Base-by-base conservation (phyloP, 495 filamentous ascomycete species). In the Neurospora pannonica region DNA sequence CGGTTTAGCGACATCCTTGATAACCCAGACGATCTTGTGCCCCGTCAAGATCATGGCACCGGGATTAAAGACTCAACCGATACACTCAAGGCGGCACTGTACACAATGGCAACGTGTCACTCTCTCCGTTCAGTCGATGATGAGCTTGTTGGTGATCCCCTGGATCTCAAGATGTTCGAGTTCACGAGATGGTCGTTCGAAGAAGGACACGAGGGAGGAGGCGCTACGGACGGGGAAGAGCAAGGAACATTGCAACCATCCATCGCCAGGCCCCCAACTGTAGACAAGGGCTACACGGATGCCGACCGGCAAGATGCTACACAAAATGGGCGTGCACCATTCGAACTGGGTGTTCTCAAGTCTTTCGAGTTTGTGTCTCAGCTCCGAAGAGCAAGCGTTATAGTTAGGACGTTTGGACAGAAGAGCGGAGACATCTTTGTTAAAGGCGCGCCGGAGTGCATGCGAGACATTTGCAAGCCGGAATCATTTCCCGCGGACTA, bases 111-210 rank as follows among this genome's bases (percentile, higher is more conserved):
- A 37, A 99, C 96, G 10, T 99, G 97, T 73, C 97, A 99, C 79
- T 97, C 95, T 4, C 85, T 99, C 19, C 89, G 94, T 38, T 87
- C 91, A 42, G 90, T 98, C 19, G 95, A 99, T 75, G 90, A 88
- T 60, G 94, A 98, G 77, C 85, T 97, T 19, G 84, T 99, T 28
- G 97, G 97, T 7, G 97, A 99, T 82, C 97, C 97, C 38, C 86
- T 99, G 17, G 97, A 99, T 81, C 84, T 98, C 67, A 98, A 98
- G 79, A 99, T 99, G 97, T 99, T 99, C 79, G 91, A 97, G 77
- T 99, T 97, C 77, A 99, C 97, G 1, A 88, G 89, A 7, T 99
- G 97, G 97, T 88, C 89, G 2, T 99, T 91, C 76, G 91, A 97
- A 79, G 96, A 99, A 84, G 93, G 94, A 4, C 91, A 88, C 42